phyloP scores from a whole-genome alignment of 768 basidiomycete species.

The Mrakia gelida region DNA sequence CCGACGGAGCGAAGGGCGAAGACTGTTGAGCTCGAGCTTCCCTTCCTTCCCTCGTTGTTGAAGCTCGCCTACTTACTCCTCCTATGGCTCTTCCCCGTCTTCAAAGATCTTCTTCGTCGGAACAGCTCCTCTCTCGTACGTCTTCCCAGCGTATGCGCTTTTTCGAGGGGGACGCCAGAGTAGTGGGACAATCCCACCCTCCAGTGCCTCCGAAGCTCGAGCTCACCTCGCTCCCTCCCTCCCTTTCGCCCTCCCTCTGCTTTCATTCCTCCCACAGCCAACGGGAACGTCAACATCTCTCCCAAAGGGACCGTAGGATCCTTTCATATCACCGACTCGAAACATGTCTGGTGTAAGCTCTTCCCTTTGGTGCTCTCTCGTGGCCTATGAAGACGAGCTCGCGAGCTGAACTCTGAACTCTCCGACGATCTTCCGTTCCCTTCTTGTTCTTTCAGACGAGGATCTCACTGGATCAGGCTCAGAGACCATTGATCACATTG shows the following conservation, averaged over 20 bases:
- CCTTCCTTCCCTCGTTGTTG: too few species aligned
- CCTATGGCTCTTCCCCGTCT: neutral
- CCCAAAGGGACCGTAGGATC: conserved; percentile 26
- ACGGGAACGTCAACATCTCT: conserved; percentile 21
- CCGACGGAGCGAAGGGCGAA: too few species aligned
- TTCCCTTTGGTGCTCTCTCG: too few species aligned
- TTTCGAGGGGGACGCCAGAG: too few species aligned
- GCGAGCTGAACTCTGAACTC: neutral
- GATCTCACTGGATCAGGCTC: conserved; percentile 31
- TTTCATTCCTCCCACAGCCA: too few species aligned
- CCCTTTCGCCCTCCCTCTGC: neutral
- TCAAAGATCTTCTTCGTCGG: conserved; percentile 19
- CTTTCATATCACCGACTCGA: neutral
- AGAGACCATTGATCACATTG: conserved; percentile 36
- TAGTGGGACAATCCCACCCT: too few species aligned
- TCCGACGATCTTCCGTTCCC: neutral
- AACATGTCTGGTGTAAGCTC: conserved; percentile 22
- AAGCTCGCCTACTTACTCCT: too few species aligned
- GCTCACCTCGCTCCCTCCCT: neutral
- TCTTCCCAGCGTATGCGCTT: neutral
- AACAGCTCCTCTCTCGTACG: conserved; percentile 11
- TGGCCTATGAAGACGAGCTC: neutral
- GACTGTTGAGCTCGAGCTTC: neutral
- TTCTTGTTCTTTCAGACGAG: conserved; percentile 21
- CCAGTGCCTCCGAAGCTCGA: too few species aligned